A percentile compares a stretch with the other conserved stretches of the same genome.
These are phyloP conservation scores for Suillus subaureus DNA, from an alignment of 768 basidiomycete genomes.

Conservation along the genomic window DNA sequence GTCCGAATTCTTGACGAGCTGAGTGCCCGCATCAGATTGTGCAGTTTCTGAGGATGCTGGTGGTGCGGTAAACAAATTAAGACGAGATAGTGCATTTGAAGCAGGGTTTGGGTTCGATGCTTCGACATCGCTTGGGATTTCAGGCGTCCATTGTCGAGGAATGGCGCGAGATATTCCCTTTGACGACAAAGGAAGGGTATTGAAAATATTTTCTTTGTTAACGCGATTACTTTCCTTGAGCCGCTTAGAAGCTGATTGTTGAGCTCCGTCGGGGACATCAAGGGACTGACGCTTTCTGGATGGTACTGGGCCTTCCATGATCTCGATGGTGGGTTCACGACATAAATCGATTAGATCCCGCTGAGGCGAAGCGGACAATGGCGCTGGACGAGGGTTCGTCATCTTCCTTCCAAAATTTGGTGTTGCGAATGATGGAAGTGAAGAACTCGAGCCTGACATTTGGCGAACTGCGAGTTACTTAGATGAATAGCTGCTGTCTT, in stretches of 20 bases:
- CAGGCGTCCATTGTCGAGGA: conserved; percentile 20
- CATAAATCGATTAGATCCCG: conserved; percentile 20
- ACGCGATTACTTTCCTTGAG: conserved; percentile 23
- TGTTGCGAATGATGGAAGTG: conserved; percentile 47
- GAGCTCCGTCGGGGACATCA: conserved; percentile 16
- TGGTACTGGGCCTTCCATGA: conserved; percentile 14
- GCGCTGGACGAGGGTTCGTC: not conserved
- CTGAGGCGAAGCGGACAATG: conserved; percentile 16
- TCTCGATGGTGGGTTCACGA: conserved; percentile 16
- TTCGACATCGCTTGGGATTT: conserved; percentile 25
- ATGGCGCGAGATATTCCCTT: conserved; percentile 8
- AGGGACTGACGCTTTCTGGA: conserved; percentile 34
- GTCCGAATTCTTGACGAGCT: not conserved
- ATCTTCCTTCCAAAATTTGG: conserved; percentile 41
- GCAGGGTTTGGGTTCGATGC: conserved; percentile 21
- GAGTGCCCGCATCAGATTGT: not conserved
- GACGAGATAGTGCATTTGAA: conserved; percentile 3
- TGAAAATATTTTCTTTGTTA: conserved; percentile 30
- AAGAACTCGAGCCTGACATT: conserved; percentile 19
- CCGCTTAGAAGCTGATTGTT: conserved; percentile 31
- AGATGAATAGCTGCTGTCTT: not conserved
- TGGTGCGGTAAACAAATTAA: conserved; percentile 19
- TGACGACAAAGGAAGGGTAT: conserved; percentile 8
- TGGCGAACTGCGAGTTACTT: conserved; percentile 26
- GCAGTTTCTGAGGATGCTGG: not conserved